These are phyloP conservation scores for Cudoniella acicularis DNA, from an alignment of 495 filamentous ascomycete species.

Conservation along the genomic window DNA sequence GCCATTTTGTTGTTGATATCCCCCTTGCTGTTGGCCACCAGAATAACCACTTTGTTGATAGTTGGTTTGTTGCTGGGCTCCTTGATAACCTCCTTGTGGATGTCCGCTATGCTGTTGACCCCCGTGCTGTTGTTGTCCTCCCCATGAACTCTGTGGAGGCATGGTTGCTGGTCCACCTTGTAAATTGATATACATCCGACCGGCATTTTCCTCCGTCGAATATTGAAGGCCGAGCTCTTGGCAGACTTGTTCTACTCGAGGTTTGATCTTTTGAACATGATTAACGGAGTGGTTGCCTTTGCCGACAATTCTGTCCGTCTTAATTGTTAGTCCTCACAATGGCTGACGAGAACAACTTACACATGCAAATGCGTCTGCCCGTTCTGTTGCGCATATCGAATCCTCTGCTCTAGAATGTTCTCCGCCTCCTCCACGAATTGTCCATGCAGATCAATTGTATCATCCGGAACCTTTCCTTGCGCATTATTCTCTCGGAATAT, in stretches of 20 bases:
- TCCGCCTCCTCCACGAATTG: constrained; percentile 93
- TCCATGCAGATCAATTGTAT: constrained; percentile 92
- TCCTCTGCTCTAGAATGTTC: constrained; percentile 78
- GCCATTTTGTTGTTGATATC: constrained; percentile 18
- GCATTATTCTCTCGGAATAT: constrained; percentile 95
- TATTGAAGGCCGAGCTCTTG: constrained; percentile 77
- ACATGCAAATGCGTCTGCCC: constrained; percentile 78
- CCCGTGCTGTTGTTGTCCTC: constrained; percentile 6
- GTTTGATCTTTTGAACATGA: constrained; percentile 87
- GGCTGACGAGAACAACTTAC: constrained; percentile 31
- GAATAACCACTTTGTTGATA: constrained; percentile 22
- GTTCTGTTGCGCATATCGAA: constrained; percentile 64
- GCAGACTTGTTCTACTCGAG: constrained; percentile 82
- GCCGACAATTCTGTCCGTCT: constrained; percentile 71
- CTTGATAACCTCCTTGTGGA: constrained; percentile 15
- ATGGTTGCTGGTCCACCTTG: constrained; percentile 43
- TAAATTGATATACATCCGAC: constrained; percentile 73
- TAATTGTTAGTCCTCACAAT: not conserved
- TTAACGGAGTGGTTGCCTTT: constrained; percentile 83
- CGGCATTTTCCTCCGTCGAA: constrained; percentile 80
- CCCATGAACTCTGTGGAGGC: constrained; percentile 24
- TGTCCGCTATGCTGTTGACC: constrained; percentile 10
- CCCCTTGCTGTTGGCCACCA: constrained; percentile 5
- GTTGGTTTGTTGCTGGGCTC: constrained; percentile 33
- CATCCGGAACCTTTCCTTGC: constrained; percentile 58